phyloP scores from a whole-genome alignment of 176 grass and related monocot species.

The Carex parvula region DNA sequence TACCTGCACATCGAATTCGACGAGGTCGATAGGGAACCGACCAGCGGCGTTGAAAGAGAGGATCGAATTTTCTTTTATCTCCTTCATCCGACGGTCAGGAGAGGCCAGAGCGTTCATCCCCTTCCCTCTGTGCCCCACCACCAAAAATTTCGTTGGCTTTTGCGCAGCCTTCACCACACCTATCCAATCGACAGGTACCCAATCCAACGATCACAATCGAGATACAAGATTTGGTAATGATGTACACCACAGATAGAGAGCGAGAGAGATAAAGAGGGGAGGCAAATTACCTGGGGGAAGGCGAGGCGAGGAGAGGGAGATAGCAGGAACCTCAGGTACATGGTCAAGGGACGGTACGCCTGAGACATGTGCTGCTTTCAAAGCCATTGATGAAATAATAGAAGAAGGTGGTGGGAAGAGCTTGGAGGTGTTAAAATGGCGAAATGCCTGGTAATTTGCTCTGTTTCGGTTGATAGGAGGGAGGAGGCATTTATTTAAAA shows the following conservation, averaged over 20 bases:
- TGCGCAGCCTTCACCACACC: neutral
- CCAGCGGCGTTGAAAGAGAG: constrained; percentile 82
- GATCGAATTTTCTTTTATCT: constrained; percentile 87
- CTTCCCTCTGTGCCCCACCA: constrained; percentile 90
- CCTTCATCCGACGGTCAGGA: constrained; percentile 53
- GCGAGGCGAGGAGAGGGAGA: constrained; percentile 31
- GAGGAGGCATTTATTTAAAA: constrained; percentile 16
- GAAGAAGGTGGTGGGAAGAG: neutral
- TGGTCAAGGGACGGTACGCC: constrained; percentile 53
- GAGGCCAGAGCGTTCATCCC: constrained; percentile 92
- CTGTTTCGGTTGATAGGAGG: neutral
- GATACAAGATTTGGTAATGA: neutral
- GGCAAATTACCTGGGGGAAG: constrained; percentile 23
- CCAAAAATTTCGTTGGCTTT: constrained; percentile 35
- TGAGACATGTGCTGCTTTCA: constrained; percentile 76
- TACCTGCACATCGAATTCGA: constrained; percentile 98
- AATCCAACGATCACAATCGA: neutral
- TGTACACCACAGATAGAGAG: neutral
- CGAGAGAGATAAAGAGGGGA: neutral
- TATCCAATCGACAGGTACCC: neutral
- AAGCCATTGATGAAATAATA: constrained; percentile 37
- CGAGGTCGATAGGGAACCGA: constrained; percentile 68
- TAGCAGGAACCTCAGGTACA: constrained; percentile 30
- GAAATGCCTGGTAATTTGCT: neutral
- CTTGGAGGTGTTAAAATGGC: neutral